Percentiles rank a stretch among this genome's conserved stretches.
Evolutionary conservation across 1,284 basidiomycete genomes (phyloP).

Genomic region (Ceratobasidium theobromae): DNA sequence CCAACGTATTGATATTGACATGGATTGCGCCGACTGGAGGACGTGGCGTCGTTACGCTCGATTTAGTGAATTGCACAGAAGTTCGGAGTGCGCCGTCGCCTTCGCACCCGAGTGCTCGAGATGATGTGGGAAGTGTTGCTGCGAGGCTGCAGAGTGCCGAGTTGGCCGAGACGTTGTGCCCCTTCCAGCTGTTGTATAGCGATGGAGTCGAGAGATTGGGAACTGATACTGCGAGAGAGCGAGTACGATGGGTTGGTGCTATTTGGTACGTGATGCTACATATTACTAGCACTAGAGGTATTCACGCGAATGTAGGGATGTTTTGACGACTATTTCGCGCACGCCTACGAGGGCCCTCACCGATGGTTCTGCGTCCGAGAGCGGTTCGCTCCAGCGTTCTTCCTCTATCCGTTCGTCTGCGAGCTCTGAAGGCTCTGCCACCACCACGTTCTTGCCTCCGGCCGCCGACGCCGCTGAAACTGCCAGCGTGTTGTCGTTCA

Average conservation of each 20-base stretch:
- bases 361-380: constrained; percentile 45
- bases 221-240: constrained; percentile 77
- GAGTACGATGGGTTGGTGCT: constrained; percentile 84
- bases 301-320: constrained; percentile 57
- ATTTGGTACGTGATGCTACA: constrained; percentile 62
- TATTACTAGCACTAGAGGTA: not conserved
- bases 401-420: constrained; percentile 73
- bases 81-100: constrained; percentile 78
- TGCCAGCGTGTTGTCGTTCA: constrained; percentile 54
- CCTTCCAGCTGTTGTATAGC: constrained; percentile 83
- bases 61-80: constrained; percentile 78
- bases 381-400: constrained; percentile 45
- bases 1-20: constrained; percentile 73
- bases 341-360: constrained; percentile 51
- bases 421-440: constrained; percentile 61
- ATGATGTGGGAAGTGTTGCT: constrained; percentile 82
- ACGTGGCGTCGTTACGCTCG: constrained; percentile 76
- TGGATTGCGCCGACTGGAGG: constrained; percentile 81
- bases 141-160: constrained; percentile 62
- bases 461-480: constrained; percentile 65
- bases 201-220: constrained; percentile 85
- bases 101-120: constrained; percentile 69
- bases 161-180: constrained; percentile 70
- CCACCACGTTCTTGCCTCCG: constrained; percentile 71
- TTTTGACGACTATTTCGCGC: constrained; percentile 47